Conservation (phyloP, 1,284 basidiomycete genomes). For the Apiotrichum brassicae region DNA sequence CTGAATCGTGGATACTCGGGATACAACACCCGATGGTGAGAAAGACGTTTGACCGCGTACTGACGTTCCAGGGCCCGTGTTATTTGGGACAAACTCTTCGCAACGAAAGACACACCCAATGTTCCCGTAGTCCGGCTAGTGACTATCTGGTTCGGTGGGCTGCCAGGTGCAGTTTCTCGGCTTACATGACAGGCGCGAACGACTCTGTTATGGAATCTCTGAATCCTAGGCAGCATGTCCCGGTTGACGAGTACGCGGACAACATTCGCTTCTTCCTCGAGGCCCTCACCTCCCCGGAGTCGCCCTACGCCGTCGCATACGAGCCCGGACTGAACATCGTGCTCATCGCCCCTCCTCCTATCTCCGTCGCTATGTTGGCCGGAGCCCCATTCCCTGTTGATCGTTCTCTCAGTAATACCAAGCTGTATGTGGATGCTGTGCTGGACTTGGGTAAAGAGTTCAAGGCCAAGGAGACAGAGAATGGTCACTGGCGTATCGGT, state of each 20-base stretch:
- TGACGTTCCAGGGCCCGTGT: conserved; percentile 6
- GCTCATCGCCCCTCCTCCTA: conserved; percentile 74
- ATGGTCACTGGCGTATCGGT: conserved; percentile 46
- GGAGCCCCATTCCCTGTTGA: conserved; percentile 31
- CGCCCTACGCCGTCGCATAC: conserved; percentile 19
- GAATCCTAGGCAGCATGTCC: conserved; percentile 13
- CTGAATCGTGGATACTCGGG: conserved; percentile 36
- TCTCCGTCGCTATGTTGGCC: conserved; percentile 54
- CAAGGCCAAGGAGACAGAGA: conserved; percentile 18
- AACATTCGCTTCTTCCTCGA: conserved; percentile 25
- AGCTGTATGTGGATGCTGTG: conserved; percentile 62
- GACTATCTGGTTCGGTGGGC: conserved; percentile 36
- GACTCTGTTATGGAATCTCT: conserved; percentile 8
- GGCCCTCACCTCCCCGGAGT: conserved; percentile 18
- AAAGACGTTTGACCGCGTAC: background rate
- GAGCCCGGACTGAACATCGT: conserved; percentile 50
- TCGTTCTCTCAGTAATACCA: conserved; percentile 54
- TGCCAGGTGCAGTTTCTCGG: background rate
- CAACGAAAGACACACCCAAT: conserved; percentile 22
- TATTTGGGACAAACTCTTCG: conserved; percentile 29
- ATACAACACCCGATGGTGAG: conserved; percentile 29
- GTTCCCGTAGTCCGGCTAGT: conserved; percentile 26
- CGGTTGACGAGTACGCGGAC: conserved; percentile 18
- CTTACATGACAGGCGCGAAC: conserved; percentile 24
- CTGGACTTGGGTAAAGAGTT: conserved; percentile 55